Conservation (phyloP, 208 protist genomes). For the Leishmania arabica region DNA sequence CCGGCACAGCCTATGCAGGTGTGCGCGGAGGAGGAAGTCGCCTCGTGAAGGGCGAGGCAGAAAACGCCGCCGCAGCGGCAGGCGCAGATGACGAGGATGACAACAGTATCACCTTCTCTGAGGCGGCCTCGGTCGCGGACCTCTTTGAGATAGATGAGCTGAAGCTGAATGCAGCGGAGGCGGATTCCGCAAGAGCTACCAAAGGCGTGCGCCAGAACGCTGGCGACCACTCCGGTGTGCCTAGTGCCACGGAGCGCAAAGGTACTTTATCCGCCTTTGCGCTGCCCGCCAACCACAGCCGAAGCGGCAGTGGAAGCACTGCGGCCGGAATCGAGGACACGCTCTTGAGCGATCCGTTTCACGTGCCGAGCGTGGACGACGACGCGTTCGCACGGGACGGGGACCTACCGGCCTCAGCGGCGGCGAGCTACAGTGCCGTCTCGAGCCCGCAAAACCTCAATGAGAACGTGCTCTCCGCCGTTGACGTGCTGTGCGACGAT, state of each 20-base stretch:
- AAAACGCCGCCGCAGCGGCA: not conserved
- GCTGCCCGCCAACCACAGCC: not conserved
- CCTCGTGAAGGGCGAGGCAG: not conserved
- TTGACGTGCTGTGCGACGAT: conserved; percentile 90
- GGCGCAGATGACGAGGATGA: conserved; percentile 9
- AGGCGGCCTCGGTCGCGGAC: conserved; percentile 12
- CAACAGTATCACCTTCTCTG: conserved; percentile 27
- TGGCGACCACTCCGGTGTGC: not conserved
- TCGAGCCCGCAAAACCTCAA: conserved; percentile 16
- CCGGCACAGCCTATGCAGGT: not conserved
- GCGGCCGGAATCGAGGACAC: not conserved
- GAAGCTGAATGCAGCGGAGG: not conserved
- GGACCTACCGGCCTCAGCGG: conserved; percentile 16
- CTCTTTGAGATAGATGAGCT: conserved; percentile 12
- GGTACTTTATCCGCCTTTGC: not conserved
- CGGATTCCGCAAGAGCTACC: not conserved
- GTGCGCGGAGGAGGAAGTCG: not conserved
- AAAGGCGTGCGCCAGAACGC: not conserved
- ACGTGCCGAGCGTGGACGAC: conserved; percentile 36
- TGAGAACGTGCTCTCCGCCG: conserved; percentile 60
- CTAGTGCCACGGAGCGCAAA: not conserved
- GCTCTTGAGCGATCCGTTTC: conserved; percentile 30
- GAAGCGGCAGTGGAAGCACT: not conserved
- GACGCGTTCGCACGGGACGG: conserved; percentile 35
- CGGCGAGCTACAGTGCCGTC: not conserved